Percentiles rank a stretch among this genome's conserved stretches.
These are phyloP conservation scores for Leptographium flavum DNA, from an alignment of 2,329 filamentous ascomycete species.

Conservation along the genomic window DNA sequence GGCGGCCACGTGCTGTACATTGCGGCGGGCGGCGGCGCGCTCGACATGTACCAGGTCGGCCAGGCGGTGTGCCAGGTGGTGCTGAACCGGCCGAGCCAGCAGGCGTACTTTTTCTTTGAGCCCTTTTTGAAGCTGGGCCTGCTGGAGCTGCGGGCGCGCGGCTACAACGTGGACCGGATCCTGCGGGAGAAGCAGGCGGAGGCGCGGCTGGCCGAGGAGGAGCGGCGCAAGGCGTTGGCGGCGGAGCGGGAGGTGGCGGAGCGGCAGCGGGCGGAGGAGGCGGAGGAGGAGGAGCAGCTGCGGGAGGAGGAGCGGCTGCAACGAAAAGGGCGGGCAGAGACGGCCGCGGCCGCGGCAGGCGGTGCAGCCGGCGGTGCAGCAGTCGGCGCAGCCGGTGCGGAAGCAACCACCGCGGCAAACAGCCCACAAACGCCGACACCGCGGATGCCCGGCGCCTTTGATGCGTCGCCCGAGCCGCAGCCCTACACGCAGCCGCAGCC, in stretches of 20 bases:
- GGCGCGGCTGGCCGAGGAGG: slow-evolving; percentile 72
- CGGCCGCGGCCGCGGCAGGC: too few species aligned
- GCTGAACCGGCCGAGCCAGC: slow-evolving; percentile 68
- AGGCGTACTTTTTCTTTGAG: slow-evolving; percentile 82
- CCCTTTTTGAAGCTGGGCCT: slow-evolving; percentile 79
- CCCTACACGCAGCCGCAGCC: slow-evolving; percentile 13
- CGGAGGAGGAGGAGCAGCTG: slow-evolving; percentile 27
- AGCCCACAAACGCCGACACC: slow-evolving; percentile 16
- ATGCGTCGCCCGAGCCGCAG: slow-evolving; percentile 32
- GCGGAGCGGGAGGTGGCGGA: slow-evolving; percentile 56
- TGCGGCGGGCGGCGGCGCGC: slow-evolving; percentile 44
- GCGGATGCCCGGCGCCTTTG: slow-evolving; percentile 62
- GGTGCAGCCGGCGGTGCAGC: too few species aligned
- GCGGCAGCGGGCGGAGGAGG: slow-evolving; percentile 34
- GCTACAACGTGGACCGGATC: slow-evolving; percentile 95
- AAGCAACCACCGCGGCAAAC: neutral
- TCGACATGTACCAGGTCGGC: slow-evolving; percentile 82
- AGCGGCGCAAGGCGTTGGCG: slow-evolving; percentile 59
- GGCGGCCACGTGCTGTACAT: slow-evolving; percentile 59
- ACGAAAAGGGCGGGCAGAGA: too few species aligned
- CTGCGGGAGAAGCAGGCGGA: slow-evolving; percentile 77
- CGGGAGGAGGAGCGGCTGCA: slow-evolving; percentile 20
- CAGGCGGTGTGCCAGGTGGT: slow-evolving; percentile 73
- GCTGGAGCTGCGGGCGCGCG: slow-evolving; percentile 66
- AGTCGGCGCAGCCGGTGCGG: slow-evolving; percentile 16